Base-by-base conservation (phyloP, 1,284 basidiomycete species). In the Peniophora sp. region DNA sequence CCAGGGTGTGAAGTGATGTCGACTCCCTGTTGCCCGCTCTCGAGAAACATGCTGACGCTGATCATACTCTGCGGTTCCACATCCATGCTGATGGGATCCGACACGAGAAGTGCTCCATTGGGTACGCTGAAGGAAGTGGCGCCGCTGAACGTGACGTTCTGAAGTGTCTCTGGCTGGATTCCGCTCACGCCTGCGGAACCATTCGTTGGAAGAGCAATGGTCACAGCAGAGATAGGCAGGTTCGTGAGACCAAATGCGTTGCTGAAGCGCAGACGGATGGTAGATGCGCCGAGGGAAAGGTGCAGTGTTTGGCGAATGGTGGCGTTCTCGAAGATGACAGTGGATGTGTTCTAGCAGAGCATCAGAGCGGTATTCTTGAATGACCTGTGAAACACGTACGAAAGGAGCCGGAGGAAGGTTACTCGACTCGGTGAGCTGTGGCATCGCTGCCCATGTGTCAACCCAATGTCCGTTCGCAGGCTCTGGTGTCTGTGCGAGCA, bases 241-340 rank as follows among this genome's bases (percentile, higher is more conserved):
- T 68, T 61, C 24, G 65, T 69, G 1, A 60, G 58, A 9, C 74
- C 74, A 51, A 78, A 78, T 11, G 64, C 68, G 56, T 77, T 78
- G 48, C 73, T 74, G 51, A 78, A 64, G 27, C 70, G 68, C 15
- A 78, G 51, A 27, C 75, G 70, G 51, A 77, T 69, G 35, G 66
- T 62, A 11, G 64, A 54, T 10, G 67, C 68, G 17, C 64, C 66
- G 36, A 71, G 56, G 3, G 72, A 68, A 54, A 72, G 63, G 48
- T 71, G 71, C 2, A 78, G 54, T 3, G 75, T 76, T 58, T 76
- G 75, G 1, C 75, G 71, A 47, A 77, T 65, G 11, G 75, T 76
- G 17, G 68, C 60, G 58, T 78, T 71, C 44, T 52, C 53, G 56
- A 77, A 76, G 41, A 78, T 69, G 43, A 58, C 54, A 34, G 56